A percentile compares a stretch with the other conserved stretches of the same genome.
Evolutionary conservation across 1,284 basidiomycete species (phyloP).

Genomic region (Lentinus polychrous): DNA sequence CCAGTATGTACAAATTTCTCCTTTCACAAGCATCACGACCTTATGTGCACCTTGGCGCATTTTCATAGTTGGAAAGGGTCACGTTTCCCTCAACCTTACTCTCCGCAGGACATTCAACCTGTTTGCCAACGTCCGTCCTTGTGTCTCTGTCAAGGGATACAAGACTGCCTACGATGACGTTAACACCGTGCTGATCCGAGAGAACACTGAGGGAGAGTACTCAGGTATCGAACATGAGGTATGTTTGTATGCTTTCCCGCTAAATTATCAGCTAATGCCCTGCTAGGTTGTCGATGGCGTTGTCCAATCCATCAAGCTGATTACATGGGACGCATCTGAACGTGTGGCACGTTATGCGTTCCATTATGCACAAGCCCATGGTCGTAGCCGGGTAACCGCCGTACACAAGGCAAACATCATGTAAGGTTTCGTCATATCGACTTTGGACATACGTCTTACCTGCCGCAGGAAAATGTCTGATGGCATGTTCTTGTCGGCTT

Average conservation of each 20-base stretch:
- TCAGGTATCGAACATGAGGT: slow-evolving; percentile 99
- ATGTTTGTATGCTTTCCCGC: background rate
- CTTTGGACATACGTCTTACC: slow-evolving; percentile 8
- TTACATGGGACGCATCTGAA: slow-evolving; percentile 98
- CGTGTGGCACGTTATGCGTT: slow-evolving; percentile 99
- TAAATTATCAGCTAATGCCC: slow-evolving; percentile 10
- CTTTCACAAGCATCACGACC: background rate
- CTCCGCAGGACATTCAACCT: slow-evolving; percentile 96
- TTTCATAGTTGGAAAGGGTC: slow-evolving; percentile 90
- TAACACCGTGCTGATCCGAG: slow-evolving; percentile 96
- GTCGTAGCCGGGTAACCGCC: slow-evolving; percentile 91
- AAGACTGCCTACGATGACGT: slow-evolving; percentile 99
- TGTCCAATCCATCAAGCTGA: slow-evolving; percentile 99
- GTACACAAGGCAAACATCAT: slow-evolving; percentile 99
- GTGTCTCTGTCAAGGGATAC: slow-evolving; percentile 92
- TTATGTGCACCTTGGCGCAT: slow-evolving; percentile 7
- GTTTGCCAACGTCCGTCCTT: slow-evolving; percentile 98
- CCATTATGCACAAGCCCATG: slow-evolving; percentile 88
- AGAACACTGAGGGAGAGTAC: slow-evolving; percentile 99
- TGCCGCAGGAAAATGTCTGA: slow-evolving; percentile 92
- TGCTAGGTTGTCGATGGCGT: slow-evolving; percentile 88
- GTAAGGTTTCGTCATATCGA: slow-evolving; percentile 34
- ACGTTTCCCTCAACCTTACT: slow-evolving; percentile 97
- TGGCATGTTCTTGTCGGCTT: slow-evolving; percentile 98
- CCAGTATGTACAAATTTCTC: slow-evolving; percentile 53